A percentile compares a stretch with the other conserved stretches of the same genome.
phyloP scores from a whole-genome alignment of 306 rosid genomes.

The Citrullus mucosospermus region DNA sequence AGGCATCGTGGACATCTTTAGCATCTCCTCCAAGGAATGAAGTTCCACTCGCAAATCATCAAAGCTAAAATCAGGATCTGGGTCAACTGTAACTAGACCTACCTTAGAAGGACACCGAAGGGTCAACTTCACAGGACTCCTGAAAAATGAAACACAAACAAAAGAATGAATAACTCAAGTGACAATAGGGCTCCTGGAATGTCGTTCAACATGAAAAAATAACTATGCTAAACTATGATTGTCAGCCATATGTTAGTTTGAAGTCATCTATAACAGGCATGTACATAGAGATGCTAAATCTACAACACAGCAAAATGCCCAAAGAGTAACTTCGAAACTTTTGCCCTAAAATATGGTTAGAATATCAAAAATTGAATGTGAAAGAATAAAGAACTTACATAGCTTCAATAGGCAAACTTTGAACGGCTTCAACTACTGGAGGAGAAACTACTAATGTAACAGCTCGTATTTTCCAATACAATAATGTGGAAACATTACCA shows the following conservation, averaged over 20 bases:
- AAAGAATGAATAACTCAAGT: background rate
- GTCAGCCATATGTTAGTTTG: background rate
- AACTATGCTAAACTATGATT: background rate
- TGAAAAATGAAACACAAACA: background rate
- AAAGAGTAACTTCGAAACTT: background rate
- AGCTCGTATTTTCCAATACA: too few relatives aligned
- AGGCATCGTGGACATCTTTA: slow-evolving; percentile 26
- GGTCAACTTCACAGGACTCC: background rate
- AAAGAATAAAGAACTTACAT: slow-evolving; percentile 9
- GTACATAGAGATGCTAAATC: background rate
- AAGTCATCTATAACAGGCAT: background rate
- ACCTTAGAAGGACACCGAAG: background rate
- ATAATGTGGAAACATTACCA: too few relatives aligned
- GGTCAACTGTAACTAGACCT: background rate
- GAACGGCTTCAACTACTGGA: background rate
- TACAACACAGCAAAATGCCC: background rate
- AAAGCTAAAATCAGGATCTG: background rate
- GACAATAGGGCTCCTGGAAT: background rate
- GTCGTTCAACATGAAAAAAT: background rate
- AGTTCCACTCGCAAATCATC: background rate
- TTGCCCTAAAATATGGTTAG: background rate
- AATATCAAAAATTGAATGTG: background rate
- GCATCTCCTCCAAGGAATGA: slow-evolving; percentile 20
- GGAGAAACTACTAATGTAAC: too few relatives aligned
- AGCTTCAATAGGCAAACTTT: background rate